Conservation (phyloP, 2,329 filamentous ascomycete species). For the Podosphaera xanthii region DNA sequence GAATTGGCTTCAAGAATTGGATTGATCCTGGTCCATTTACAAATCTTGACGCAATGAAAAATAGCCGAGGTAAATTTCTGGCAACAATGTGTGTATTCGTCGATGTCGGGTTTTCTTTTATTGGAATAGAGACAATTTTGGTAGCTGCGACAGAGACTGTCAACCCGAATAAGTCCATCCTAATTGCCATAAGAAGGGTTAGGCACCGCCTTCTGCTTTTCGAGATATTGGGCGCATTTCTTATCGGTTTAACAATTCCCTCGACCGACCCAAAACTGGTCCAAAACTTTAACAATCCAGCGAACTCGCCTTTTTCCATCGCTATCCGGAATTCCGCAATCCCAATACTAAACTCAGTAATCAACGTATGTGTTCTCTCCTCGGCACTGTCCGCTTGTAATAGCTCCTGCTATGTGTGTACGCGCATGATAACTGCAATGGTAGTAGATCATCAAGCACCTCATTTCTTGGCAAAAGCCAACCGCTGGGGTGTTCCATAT, state of each 20-base stretch:
- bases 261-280: constrained; percentile 39
- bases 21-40: constrained; percentile 43
- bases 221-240: constrained; percentile 50
- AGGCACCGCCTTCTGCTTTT: constrained; percentile 58
- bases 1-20: constrained; percentile 52
- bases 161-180: constrained; percentile 46
- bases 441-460: constrained; percentile 47
- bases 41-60: constrained; percentile 32
- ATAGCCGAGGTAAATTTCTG: constrained; percentile 41
- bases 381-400: constrained; percentile 25
- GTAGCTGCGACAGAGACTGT: constrained; percentile 42
- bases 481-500: constrained; percentile 39
- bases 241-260: constrained; percentile 48
- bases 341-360: constrained; percentile 39
- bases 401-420: constrained; percentile 14
- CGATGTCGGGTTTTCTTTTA: constrained; percentile 25
- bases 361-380: constrained; percentile 50
- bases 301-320: constrained; percentile 42
- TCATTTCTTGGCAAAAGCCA: constrained; percentile 35
- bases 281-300: constrained; percentile 35
- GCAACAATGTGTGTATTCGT: constrained; percentile 39
- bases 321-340: constrained; percentile 47
- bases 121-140: constrained; percentile 22
- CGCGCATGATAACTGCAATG: constrained; percentile 16
- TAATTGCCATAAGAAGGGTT: constrained; percentile 53